Evolutionary conservation across 176 grass and related monocot genomes (phyloP).

Genomic region (Cenchrus purpureus): DNA sequence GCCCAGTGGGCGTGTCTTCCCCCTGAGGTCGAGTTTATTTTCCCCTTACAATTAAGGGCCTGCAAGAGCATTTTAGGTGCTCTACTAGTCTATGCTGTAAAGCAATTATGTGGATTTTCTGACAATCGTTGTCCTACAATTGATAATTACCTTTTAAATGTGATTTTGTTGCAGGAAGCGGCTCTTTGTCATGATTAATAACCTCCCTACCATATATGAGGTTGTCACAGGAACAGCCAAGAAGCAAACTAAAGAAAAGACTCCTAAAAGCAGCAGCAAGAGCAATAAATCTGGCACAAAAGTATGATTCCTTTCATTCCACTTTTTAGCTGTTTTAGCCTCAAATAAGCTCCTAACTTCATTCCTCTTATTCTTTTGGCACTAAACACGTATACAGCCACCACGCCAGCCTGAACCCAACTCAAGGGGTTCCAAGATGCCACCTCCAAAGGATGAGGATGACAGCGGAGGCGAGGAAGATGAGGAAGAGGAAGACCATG

Average conservation of each 20-base stretch:
- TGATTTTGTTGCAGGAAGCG: constrained; percentile 73
- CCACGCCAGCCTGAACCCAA: constrained; percentile 55
- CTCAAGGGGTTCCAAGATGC: constrained; percentile 65
- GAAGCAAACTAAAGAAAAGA: constrained; percentile 89
- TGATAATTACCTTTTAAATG: not conserved
- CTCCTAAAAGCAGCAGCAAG: constrained; percentile 73
- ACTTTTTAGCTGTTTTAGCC: constrained; percentile 25
- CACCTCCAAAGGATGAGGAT: constrained; percentile 65
- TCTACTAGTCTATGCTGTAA: constrained; percentile 3
- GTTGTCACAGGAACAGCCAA: constrained; percentile 86
- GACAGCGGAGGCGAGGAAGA: constrained; percentile 83
- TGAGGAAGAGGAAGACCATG: constrained; percentile 84
- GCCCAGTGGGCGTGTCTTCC: no score
- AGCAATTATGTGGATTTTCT: constrained; percentile 8
- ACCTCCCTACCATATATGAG: constrained; percentile 95
- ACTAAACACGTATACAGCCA: constrained; percentile 30
- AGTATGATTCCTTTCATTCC: constrained; percentile 46
- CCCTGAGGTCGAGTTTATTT: not conserved
- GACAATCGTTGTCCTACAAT: not conserved
- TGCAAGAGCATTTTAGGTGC: constrained; percentile 7
- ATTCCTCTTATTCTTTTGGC: constrained; percentile 24
- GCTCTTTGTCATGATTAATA: constrained; percentile 94
- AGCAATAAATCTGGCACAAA: constrained; percentile 77
- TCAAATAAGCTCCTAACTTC: constrained; percentile 15
- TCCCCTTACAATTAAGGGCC: not conserved